Conservation (phyloP, 371 early-diverging fungal genomes). For the Mucor indicus region DNA sequence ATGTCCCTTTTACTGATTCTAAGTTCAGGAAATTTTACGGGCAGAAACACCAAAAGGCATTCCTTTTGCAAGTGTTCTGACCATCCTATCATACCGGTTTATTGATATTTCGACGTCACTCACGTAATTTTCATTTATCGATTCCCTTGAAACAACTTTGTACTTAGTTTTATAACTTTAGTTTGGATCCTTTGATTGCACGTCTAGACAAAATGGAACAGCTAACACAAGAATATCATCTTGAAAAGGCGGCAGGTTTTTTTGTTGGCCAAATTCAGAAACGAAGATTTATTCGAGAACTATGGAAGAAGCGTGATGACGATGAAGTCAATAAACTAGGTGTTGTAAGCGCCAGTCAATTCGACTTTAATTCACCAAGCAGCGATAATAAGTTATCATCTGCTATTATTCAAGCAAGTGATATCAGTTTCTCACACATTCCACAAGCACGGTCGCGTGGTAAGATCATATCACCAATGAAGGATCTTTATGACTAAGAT, state of each 20-base stretch:
- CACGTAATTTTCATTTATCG: too few relatives aligned
- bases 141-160: too few relatives aligned
- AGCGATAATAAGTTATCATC: too few relatives aligned
- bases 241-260: slow-evolving; percentile 44
- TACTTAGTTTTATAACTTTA: too few relatives aligned
- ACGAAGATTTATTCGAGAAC: slow-evolving; percentile 31
- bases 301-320: slow-evolving; percentile 46
- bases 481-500: neutral
- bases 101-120: slow-evolving; percentile 49
- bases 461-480: too few relatives aligned
- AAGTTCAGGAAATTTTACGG: slow-evolving; percentile 40
- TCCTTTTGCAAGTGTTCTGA: slow-evolving; percentile 50
- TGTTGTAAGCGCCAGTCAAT: slow-evolving; percentile 7
- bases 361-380: slow-evolving; percentile 8
- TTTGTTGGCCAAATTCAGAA: slow-evolving; percentile 38
- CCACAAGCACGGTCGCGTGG: too few relatives aligned
- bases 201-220: slow-evolving; percentile 42
- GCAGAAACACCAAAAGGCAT: slow-evolving; percentile 45
- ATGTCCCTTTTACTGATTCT: too few relatives aligned
- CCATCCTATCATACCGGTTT: slow-evolving; percentile 51
- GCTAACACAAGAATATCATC: slow-evolving; percentile 34
- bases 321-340: slow-evolving; percentile 34
- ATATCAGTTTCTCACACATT: too few relatives aligned
- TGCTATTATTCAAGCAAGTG: too few relatives aligned
- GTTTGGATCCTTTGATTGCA: slow-evolving; percentile 37